Conservation (phyloP, 192 early-diverging fungal genomes). For the Rhizophagus sp. region DNA sequence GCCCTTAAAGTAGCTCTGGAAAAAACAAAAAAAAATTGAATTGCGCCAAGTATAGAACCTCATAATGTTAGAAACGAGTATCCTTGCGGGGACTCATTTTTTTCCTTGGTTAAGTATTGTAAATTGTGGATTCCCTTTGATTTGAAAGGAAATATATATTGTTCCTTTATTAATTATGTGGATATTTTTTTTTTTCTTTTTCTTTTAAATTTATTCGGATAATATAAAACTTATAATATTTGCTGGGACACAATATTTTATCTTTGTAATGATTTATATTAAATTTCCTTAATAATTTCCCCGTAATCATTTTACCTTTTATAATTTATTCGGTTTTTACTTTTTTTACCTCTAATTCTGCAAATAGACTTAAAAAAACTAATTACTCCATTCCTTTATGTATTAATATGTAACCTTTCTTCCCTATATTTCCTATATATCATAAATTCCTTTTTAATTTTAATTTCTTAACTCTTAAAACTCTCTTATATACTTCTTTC, state of each 20-base stretch:
- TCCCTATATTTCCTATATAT: neutral
- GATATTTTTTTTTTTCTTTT: neutral
- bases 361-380: neutral
- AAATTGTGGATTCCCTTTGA: too few relatives aligned
- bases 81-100: neutral
- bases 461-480: too few relatives aligned
- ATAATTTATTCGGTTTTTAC: neutral
- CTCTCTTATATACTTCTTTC: too few relatives aligned
- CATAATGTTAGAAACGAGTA: too few relatives aligned
- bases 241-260: neutral
- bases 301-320: neutral
- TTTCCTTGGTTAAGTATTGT: neutral
- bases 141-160: neutral
- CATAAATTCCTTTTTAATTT: neutral
- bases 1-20: slow-evolving; percentile 44
- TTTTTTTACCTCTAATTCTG: neutral
- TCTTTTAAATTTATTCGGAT: neutral
- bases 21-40: slow-evolving; percentile 12
- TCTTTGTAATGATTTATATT: too few relatives aligned
- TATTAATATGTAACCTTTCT: neutral
- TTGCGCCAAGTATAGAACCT: neutral
- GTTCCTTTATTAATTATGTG: neutral
- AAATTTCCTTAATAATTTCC: neutral
- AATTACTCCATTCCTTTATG: neutral
- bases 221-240: neutral